phyloP scores from a whole-genome alignment of 257 asterid species.

The Solanum habrochaites region DNA sequence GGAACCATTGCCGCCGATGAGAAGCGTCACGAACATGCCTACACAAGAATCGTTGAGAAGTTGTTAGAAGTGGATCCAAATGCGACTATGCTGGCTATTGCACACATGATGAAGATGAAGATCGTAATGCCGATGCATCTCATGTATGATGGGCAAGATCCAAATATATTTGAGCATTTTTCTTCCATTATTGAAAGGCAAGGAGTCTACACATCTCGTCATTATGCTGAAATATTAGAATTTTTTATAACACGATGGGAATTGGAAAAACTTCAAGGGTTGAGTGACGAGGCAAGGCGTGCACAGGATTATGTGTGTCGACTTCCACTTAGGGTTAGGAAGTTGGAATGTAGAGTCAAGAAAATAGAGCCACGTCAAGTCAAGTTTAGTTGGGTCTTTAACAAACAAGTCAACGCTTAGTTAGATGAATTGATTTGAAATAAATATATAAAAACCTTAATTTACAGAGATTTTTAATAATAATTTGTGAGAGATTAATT shows the following conservation, averaged over 20 bases:
- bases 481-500: too few relatives aligned
- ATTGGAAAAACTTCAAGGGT: conserved; percentile 14
- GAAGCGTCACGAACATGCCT: conserved; percentile 1
- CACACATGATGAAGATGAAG: conserved; percentile 23
- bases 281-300: conserved; percentile 5
- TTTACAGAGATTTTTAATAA: too few relatives aligned
- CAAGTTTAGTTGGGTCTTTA: conserved; percentile 18
- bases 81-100: conserved; percentile 17
- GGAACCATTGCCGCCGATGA: conserved; percentile 19
- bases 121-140: conserved; percentile 25
- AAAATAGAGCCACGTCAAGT: background rate
- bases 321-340: conserved; percentile 7
- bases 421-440: background rate
- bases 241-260: conserved; percentile 20
- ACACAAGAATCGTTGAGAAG: conserved; percentile 8
- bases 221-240: conserved; percentile 22
- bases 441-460: too few relatives aligned
- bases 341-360: conserved; percentile 2
- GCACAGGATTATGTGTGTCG: conserved; percentile 29
- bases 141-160: conserved; percentile 20
- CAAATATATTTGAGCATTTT: conserved; percentile 13
- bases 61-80: conserved; percentile 20
- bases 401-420: background rate
- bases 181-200: conserved; percentile 1
- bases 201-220: conserved; percentile 5